A percentile compares a stretch with the other conserved stretches of the same genome.
phyloP scores from a whole-genome alignment of 768 basidiomycete species.

The Serendipita sp. region DNA sequence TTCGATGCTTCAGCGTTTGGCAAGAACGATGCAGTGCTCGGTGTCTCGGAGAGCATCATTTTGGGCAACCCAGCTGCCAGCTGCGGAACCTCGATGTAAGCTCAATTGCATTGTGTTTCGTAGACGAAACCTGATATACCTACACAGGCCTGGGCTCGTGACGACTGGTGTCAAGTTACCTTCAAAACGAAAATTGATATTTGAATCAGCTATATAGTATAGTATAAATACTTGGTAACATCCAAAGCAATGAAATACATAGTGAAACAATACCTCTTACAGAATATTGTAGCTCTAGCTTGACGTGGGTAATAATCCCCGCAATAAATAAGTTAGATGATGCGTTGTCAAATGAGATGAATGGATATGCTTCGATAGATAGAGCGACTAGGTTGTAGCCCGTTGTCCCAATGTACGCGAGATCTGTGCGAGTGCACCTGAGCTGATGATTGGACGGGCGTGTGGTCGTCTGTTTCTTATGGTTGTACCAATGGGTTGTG shows the following conservation, averaged over 20 bases:
- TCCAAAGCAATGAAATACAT: neutral
- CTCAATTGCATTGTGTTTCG: neutral
- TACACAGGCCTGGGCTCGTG: constrained; percentile 22
- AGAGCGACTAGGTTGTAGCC: neutral
- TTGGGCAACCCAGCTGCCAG: constrained; percentile 94
- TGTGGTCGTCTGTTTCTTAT: neutral
- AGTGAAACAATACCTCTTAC: neutral
- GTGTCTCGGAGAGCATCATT: constrained; percentile 98
- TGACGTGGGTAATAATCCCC: neutral
- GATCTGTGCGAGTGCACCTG: neutral
- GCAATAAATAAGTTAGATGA: neutral
- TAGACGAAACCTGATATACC: neutral
- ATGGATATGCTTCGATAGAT: too few species aligned
- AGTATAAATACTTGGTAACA: neutral
- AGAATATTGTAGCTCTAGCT: neutral
- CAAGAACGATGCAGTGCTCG: constrained; percentile 86
- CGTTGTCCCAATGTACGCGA: neutral
- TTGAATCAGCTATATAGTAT: constrained; percentile 16
- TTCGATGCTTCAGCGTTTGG: constrained; percentile 96
- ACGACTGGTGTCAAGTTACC: constrained; percentile 19
- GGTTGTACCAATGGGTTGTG: neutral
- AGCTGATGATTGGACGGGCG: neutral
- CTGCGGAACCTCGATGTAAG: constrained; percentile 87
- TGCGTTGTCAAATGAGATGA: neutral
- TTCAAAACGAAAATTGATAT: constrained; percentile 18